Evolutionary conservation across 345 rosid species (phyloP).

Genomic region (Camelina neglecta): DNA sequence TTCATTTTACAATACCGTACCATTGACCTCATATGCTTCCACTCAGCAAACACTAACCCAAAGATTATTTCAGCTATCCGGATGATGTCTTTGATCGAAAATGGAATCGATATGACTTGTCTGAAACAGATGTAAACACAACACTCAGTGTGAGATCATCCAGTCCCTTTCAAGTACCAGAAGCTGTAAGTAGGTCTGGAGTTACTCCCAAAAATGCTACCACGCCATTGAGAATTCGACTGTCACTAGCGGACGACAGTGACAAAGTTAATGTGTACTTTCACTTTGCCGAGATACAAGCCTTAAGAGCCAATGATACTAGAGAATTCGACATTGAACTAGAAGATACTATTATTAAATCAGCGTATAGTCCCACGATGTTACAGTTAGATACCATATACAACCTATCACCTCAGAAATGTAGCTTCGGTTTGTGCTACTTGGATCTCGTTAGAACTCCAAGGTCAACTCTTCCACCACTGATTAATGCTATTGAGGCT

Average conservation of each 20-base stretch:
- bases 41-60: not conserved
- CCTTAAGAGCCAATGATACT: not conserved
- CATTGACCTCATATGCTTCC: too few relatives aligned
- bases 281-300: constrained; percentile 26
- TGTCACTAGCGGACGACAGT: not conserved
- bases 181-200: constrained; percentile 22
- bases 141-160: not conserved
- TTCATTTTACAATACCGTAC: too few relatives aligned
- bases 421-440: not conserved
- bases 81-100: constrained; percentile 28
- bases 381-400: constrained; percentile 8
- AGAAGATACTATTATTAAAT: not conserved
- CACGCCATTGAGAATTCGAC: not conserved
- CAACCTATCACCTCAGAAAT: constrained; percentile 14
- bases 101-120: not conserved
- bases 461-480: constrained; percentile 33
- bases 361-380: constrained; percentile 15
- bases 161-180: constrained; percentile 20
- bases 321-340: constrained; percentile 12
- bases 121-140: not conserved
- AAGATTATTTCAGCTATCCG: not conserved
- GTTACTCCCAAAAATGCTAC: not conserved
- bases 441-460: not conserved
- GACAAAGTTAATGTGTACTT: not conserved
- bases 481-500: constrained; percentile 44